Evolutionary conservation across 2,329 filamentous ascomycete genomes (phyloP).

Genomic region (Cladophialophora immunda): DNA sequence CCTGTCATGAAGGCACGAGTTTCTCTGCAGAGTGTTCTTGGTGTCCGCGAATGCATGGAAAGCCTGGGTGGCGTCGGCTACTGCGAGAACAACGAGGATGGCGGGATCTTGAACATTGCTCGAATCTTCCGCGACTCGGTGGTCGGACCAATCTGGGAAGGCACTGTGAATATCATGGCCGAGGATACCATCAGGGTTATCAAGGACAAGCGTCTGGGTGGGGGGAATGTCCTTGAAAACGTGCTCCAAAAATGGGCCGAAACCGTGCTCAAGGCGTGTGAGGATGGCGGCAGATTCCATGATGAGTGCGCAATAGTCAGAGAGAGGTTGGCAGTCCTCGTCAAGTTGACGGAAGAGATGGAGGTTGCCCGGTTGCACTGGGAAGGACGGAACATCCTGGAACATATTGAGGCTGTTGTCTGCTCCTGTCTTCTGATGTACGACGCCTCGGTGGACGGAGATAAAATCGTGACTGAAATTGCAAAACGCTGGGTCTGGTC

Average conservation of each 20-base stretch:
- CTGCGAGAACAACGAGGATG: constrained; percentile 48
- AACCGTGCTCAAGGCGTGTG: no score
- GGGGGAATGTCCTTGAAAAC: constrained; percentile 14
- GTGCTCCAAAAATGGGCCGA: constrained; percentile 25
- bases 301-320: no score
- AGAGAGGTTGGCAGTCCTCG: constrained; percentile 15
- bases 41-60: constrained; percentile 44
- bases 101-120: constrained; percentile 71
- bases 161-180: constrained; percentile 70
- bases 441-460: constrained; percentile 49
- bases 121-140: constrained; percentile 70
- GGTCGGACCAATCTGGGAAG: constrained; percentile 74
- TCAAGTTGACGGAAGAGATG: not conserved
- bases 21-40: constrained; percentile 33
- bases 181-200: constrained; percentile 34
- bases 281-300: no score
- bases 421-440: constrained; percentile 48
- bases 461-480: constrained; percentile 46
- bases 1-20: constrained; percentile 46
- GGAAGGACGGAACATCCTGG: constrained; percentile 29
- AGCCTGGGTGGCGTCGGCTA: constrained; percentile 45
- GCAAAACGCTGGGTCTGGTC: constrained; percentile 48
- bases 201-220: constrained; percentile 15
- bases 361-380: constrained; percentile 8
- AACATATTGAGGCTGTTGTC: constrained; percentile 42